These are phyloP conservation scores for Fraxinus angustifolia DNA, from an alignment of 305 asterid species.

Conservation along the genomic window DNA sequence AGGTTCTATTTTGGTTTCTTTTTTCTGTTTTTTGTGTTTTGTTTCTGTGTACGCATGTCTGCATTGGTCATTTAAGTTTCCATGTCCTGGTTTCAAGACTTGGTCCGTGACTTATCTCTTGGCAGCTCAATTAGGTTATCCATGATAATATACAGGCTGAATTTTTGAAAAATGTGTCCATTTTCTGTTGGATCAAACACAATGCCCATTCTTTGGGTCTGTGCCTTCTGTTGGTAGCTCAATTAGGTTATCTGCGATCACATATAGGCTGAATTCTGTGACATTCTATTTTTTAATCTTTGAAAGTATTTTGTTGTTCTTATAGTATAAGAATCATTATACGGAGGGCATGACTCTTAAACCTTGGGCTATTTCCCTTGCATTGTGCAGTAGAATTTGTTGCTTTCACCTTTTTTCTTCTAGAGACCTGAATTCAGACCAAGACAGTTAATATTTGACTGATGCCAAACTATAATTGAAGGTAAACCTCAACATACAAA, in stretches of 20 bases:
- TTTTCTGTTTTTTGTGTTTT: background rate
- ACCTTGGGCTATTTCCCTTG: background rate
- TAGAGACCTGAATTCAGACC: background rate
- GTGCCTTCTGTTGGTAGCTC: background rate
- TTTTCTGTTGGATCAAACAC: background rate
- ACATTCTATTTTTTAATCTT: background rate
- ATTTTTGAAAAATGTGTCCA: background rate
- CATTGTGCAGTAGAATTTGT: background rate
- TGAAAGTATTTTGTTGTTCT: background rate
- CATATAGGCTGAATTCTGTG: background rate
- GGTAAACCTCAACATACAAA: background rate
- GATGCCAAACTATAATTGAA: background rate
- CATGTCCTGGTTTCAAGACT: background rate
- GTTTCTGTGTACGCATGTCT: background rate
- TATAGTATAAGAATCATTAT: background rate
- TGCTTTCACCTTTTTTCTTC: background rate
- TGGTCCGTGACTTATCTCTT: background rate
- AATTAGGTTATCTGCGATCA: background rate
- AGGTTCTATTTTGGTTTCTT: constrained; percentile 42
- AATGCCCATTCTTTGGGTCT: background rate
- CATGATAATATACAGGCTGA: background rate
- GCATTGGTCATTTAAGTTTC: background rate
- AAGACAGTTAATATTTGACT: background rate
- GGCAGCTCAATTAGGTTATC: background rate
- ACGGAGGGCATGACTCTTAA: background rate